Evolutionary conservation across 225 moss, liverwort and hornwort species (phyloP).

Genomic region (Climacium dendroides): DNA sequence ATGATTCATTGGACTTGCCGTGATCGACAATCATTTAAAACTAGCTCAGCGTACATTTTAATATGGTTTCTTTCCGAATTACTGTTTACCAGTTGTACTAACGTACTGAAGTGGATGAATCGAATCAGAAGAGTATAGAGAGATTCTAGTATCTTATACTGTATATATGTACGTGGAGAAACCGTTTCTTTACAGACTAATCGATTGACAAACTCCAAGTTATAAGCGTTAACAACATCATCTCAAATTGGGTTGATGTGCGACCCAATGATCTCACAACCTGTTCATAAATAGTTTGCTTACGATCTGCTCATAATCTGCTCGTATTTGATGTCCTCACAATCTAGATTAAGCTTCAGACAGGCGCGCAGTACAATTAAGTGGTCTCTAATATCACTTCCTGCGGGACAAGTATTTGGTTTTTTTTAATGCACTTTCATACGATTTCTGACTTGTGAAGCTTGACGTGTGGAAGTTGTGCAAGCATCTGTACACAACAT

Average conservation of each 20-base stretch:
- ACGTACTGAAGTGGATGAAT: neutral
- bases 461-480: neutral
- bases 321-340: neutral
- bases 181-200: neutral
- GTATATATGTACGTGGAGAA: neutral
- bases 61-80: neutral
- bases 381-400: neutral
- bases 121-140: neutral
- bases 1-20: neutral
- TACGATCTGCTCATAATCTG: neutral
- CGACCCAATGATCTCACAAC: neutral
- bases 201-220: neutral
- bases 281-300: neutral
- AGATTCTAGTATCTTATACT: neutral
- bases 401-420: neutral
- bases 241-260: neutral
- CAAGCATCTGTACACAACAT: neutral
- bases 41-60: neutral
- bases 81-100: neutral
- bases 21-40: neutral
- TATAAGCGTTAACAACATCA: neutral
- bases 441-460: neutral
- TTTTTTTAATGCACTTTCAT: too few relatives aligned
- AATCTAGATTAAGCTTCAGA: neutral
- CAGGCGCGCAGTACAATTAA: too few relatives aligned